Conservation (phyloP, 495 filamentous ascomycete genomes). For the Aspergillus homomorphus region DNA sequence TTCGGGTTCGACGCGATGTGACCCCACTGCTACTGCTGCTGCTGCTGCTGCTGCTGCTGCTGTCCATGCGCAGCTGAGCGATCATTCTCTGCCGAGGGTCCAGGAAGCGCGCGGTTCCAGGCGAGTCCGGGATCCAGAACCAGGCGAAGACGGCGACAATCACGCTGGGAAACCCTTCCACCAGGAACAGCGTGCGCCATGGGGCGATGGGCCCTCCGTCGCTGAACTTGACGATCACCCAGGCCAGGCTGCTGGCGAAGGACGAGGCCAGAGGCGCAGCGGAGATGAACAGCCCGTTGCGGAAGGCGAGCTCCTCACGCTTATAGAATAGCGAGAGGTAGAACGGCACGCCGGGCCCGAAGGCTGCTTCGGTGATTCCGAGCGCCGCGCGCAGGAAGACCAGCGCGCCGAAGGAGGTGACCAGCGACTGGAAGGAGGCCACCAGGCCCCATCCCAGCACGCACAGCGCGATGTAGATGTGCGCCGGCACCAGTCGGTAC, state of each 20-base stretch:
- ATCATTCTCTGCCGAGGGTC: conserved; percentile 43
- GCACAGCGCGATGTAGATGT: conserved; percentile 54
- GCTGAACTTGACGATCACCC: conserved; percentile 52
- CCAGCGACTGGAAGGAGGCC: conserved; percentile 69
- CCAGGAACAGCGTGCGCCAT: conserved; percentile 58
- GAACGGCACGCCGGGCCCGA: conserved; percentile 60
- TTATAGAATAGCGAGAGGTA: conserved; percentile 62
- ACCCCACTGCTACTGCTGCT: conserved; percentile 5
- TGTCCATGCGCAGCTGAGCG: conserved; percentile 48
- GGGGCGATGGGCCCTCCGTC: conserved; percentile 49
- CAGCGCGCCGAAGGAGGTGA: conserved; percentile 49
- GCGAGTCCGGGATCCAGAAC: conserved; percentile 52
- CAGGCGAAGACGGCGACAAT: conserved; percentile 54
- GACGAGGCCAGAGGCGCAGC: conserved; percentile 62
- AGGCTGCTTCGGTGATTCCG: conserved; percentile 60
- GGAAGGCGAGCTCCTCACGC: conserved; percentile 58
- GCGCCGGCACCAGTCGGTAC: conserved; percentile 54
- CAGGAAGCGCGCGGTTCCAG: conserved; percentile 50
- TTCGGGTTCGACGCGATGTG: no score
- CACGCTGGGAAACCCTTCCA: conserved; percentile 62
- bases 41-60: conserved; percentile 13
- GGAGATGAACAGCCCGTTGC: conserved; percentile 60
- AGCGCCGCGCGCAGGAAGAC: conserved; percentile 48
- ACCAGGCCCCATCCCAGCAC: conserved; percentile 54
- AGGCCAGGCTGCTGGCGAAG: conserved; percentile 66